Evolutionary conservation across 345 rosid genomes (phyloP), one percentile per base, ranked within the genome.

Genomic region (Mangifera indica): DNA sequence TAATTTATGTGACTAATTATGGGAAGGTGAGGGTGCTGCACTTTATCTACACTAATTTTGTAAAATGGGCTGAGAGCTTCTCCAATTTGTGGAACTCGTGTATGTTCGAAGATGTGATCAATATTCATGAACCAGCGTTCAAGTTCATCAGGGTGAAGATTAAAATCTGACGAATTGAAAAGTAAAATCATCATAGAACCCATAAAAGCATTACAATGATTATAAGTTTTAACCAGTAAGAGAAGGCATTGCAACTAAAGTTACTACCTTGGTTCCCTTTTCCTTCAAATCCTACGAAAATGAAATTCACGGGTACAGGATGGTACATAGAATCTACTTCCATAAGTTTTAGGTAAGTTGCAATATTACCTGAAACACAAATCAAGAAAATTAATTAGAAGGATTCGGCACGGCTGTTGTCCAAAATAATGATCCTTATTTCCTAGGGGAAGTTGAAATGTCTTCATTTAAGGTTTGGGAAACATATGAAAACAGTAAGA

Each of bases 211-310:
- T 49, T 49, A 49, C 18, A 13, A 4, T 13, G 3, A 49, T 49
- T 13, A 49, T 49, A 49, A 49, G 53, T 49, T 49, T 10, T 55
- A 40, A 22, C 34, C 7, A 52, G 4, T 48, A 21, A 46, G 63
- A 73, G 34, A 34, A 37, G 22, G 18, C 7, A 71, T 26, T 24
- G 24, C 0, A 11, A 45, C n/a, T 32, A 72, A 77, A 63, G 53
- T 64, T 48, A 5, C 6, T 76, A 95, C 99, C 99, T 84, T 88
- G 93, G 83, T 93, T 95, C 78, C 99, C 99, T 74, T 87, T 87
- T 44, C 99, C 98, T 66, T 95, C 97, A 83, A 95, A 95, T 64
- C 99, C 99, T 52, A 95, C 79, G 76, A 95, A 92, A 74, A 95
- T 91, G 80, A 91, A 95, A 85, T 95, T 93, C 53, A 95, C 93